These are phyloP conservation scores for Lichtheimia hyalospora DNA, from an alignment of 371 early-diverging fungal genomes.

Conservation along the genomic window DNA sequence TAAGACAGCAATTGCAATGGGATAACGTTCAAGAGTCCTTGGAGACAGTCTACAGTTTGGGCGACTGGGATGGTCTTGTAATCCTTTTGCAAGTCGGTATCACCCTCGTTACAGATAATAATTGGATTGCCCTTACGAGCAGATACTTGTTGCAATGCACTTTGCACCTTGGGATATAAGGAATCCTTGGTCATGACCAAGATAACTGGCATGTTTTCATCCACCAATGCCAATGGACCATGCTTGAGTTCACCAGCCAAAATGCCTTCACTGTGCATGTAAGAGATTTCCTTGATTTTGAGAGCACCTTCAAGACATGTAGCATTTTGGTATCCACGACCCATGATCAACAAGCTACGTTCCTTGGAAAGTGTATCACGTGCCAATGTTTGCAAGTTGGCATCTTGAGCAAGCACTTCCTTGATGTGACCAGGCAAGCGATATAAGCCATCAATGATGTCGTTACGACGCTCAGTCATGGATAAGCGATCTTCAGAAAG, in stretches of 20 bases:
- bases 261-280: slow-evolving; percentile 97
- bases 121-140: slow-evolving; percentile 96
- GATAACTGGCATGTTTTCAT: slow-evolving; percentile 95
- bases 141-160: slow-evolving; percentile 93
- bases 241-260: slow-evolving; percentile 99
- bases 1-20: slow-evolving; percentile 97
- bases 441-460: slow-evolving; percentile 92
- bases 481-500: slow-evolving; percentile 88
- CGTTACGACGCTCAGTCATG: slow-evolving; percentile 80
- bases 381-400: slow-evolving; percentile 78
- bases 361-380: slow-evolving; percentile 75
- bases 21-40: slow-evolving; percentile 87
- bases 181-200: slow-evolving; percentile 33
- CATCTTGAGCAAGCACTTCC: slow-evolving; percentile 83
- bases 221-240: slow-evolving; percentile 97
- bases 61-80: slow-evolving; percentile 90
- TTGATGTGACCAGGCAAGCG: slow-evolving; percentile 90
- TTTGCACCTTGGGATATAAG: slow-evolving; percentile 77
- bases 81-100: slow-evolving; percentile 59
- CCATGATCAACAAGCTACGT: slow-evolving; percentile 90
- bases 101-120: slow-evolving; percentile 89
- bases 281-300: slow-evolving; percentile 98
- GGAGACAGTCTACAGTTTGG: slow-evolving; percentile 83
- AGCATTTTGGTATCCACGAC: slow-evolving; percentile 97
- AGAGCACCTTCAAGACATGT: slow-evolving; percentile 98